A percentile compares a stretch with the other conserved stretches of the same genome.
Evolutionary conservation across 495 filamentous ascomycete species (phyloP).

Genomic region (Penicillium ochrochloron): DNA sequence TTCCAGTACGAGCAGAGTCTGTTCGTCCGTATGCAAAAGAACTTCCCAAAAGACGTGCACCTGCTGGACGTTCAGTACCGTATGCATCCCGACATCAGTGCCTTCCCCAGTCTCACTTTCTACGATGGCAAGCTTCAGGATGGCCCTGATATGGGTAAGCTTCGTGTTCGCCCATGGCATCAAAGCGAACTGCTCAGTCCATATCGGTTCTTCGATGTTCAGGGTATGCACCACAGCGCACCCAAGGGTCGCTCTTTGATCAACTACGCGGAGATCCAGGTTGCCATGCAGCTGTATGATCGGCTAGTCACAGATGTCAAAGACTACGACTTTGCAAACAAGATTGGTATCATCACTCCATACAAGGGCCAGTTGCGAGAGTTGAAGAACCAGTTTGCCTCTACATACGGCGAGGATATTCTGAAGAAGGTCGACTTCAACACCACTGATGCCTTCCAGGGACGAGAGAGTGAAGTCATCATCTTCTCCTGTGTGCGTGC

Average conservation of each 20-base stretch:
- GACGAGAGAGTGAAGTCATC: conserved; percentile 94
- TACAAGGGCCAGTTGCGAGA: conserved; percentile 92
- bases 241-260: conserved; percentile 83
- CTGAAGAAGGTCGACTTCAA: conserved; percentile 89
- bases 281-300: conserved; percentile 82
- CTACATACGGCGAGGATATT: conserved; percentile 73
- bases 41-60: conserved; percentile 87
- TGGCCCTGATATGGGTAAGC: conserved; percentile 75
- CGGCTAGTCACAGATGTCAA: conserved; percentile 74
- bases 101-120: conserved; percentile 87
- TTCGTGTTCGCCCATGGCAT: conserved; percentile 85
- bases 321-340: conserved; percentile 71
- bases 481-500: conserved; percentile 98
- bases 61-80: conserved; percentile 95
- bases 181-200: conserved; percentile 77
- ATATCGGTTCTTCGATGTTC: conserved; percentile 97
- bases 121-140: conserved; percentile 88
- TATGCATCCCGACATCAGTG: conserved; percentile 96
- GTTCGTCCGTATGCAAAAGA: conserved; percentile 96
- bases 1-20: conserved; percentile 98
- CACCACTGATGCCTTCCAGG: conserved; percentile 97
- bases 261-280: conserved; percentile 82
- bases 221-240: conserved; percentile 80
- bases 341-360: conserved; percentile 95
- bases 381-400: conserved; percentile 71